Base-by-base conservation (phyloP, 208 protist species). In the Leishmania braziliensis region DNA sequence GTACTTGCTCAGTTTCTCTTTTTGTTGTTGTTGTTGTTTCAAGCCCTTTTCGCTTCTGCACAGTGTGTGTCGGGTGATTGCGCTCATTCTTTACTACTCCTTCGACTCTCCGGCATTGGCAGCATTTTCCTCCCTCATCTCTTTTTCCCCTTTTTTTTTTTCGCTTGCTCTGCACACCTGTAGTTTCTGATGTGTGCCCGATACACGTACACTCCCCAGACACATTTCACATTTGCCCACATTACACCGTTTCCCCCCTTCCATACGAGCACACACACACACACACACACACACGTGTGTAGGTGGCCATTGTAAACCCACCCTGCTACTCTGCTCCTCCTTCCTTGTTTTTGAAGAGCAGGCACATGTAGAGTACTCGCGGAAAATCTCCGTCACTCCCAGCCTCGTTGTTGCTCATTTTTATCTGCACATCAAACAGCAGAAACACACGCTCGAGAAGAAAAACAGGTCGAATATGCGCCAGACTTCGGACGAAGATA, bases 401-500 rank as follows among this genome's bases (percentile, higher is more conserved):
- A 51, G 69, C 10, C 20, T 36, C 46, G 43, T 23, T 51, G 18
- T 9, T 33, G 69, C 36, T 51, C 46, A 54, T 18, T 73, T 51
- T n/a, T 23, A 3, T 20, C 26, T 26, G 3, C 39, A 14, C 20
- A 48, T 53, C 69, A 73, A 73, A 54, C 46, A 5, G 56, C 9
- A 43, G 33, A n/a, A 53, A n/a, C 9, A 29, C n/a, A 48, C 53
- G 18, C 29, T 39, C 62, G 29, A 36, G 29, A 58, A 69, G 14
- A 62, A 50, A n/a, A 72, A 63, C 6, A 80, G 56, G 14, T 60
- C 43, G 53, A 36, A 33, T 26, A 86, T 86, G 82, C 54, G 58
- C 5, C 78, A 60, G 29, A 29, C 82, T 26, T 79, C 77, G 3
- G 82, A 86, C 36, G 77, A 85, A 20, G 77, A 43, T 51, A 82